Base-by-base conservation (phyloP, 768 basidiomycete species). In the Dacryopinax spathularia region DNA sequence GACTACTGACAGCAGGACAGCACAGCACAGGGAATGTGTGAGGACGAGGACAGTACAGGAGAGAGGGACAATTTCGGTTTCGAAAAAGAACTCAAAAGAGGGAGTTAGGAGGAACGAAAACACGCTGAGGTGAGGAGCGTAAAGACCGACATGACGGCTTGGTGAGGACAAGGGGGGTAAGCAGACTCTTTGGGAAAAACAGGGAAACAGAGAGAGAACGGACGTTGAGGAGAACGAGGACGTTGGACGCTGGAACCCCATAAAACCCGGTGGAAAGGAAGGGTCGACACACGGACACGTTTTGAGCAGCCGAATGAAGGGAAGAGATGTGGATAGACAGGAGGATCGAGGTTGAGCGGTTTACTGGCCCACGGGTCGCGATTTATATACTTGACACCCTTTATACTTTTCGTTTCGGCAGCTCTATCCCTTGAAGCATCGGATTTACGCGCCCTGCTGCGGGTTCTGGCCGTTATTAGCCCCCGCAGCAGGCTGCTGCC, bases 261-360 rank as follows among this genome's bases (percentile, higher is more conserved):
- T 56, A 56, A 56, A 56, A 56, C 48, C 48, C 48, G 48, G n/a
- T n/a, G n/a, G 48, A 56, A 56, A 56, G 48, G 48, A 56, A 56
- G 48, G 25, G n/a, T n/a, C n/a, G n/a, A n/a, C n/a, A n/a, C n/a
- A n/a, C n/a, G 25, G 48, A 56, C 48, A 31, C 48, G 48, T 56
- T 56, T 56, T 56, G 48, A 56, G 48, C 48, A 56, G 48, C 48
- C 25, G 18, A 27, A 18, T 2, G 48, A 29, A 29, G n/a, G n/a
- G n/a, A n/a, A n/a, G n/a, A n/a, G n/a, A n/a, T n/a, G n/a, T n/a
- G n/a, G n/a, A n/a, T n/a, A 56, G 91, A 67, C 88, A 89, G 91
- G 62, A 1, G n/a, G 39, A 33, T 61, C 29, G 35, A 25, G 13
- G 34, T 65, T n/a, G n/a, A n/a, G n/a, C n/a, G n/a, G n/a, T n/a